Evolutionary conservation across 1,284 basidiomycete species (phyloP).

Genomic region (Ustilago trichophora): DNA sequence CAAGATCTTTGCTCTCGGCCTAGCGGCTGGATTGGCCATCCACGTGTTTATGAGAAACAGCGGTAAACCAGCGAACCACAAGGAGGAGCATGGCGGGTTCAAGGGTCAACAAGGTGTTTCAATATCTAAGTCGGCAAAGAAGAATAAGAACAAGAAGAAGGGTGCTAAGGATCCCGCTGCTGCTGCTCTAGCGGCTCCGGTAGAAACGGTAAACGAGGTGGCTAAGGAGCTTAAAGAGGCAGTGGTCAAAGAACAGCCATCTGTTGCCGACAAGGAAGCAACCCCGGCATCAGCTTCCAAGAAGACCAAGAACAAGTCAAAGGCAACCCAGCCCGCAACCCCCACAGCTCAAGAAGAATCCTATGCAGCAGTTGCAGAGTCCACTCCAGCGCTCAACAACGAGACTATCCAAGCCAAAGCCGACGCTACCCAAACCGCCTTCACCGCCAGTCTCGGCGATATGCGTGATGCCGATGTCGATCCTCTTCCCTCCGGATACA

Average conservation of each 20-base stretch:
- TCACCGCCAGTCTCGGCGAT: constrained; percentile 25
- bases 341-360: constrained; percentile 1
- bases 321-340: constrained; percentile 4
- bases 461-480: constrained; percentile 47
- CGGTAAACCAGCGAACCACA: constrained; percentile 1
- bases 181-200: not conserved
- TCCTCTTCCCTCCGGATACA: constrained; percentile 24
- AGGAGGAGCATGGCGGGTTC: not conserved
- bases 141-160: constrained; percentile 34
- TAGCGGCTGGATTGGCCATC: constrained; percentile 36
- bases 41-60: constrained; percentile 25
- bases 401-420: constrained; percentile 20
- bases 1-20: constrained; percentile 45
- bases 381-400: constrained; percentile 19
- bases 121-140: constrained; percentile 4
- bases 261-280: too few species aligned
- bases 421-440: constrained; percentile 18
- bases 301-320: constrained; percentile 8
- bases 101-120: too few species aligned
- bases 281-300: too few species aligned
- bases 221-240: too few species aligned
- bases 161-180: constrained; percentile 4
- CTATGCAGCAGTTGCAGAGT: constrained; percentile 17
- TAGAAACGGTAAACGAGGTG: too few species aligned
- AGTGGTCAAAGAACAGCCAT: too few species aligned